Evolutionary conservation across 2,329 filamentous ascomycete genomes (phyloP).

Genomic region (Myriosclerotinia curreyana): DNA sequence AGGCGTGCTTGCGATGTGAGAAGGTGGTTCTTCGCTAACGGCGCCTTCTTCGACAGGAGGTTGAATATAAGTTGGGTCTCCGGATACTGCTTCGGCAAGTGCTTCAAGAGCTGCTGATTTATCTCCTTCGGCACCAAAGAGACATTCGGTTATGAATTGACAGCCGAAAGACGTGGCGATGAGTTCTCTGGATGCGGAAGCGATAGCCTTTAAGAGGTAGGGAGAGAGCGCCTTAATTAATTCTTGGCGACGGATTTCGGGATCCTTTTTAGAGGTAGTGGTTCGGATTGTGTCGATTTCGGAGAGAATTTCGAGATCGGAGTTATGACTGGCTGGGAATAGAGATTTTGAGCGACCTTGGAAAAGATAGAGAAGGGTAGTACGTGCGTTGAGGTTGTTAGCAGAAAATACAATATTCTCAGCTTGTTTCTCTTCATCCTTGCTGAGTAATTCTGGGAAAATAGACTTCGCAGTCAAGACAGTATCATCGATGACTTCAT

Average conservation of each 20-base stretch:
- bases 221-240: constrained; percentile 72
- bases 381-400: constrained; percentile 63
- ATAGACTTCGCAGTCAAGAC: constrained; percentile 82
- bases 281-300: constrained; percentile 77
- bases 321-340: constrained; percentile 59
- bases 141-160: constrained; percentile 78
- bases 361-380: constrained; percentile 77
- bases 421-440: constrained; percentile 59
- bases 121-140: constrained; percentile 73
- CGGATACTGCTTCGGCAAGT: constrained; percentile 60
- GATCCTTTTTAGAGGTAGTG: constrained; percentile 89
- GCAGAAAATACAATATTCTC: constrained; percentile 63
- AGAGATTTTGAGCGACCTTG: constrained; percentile 61
- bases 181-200: constrained; percentile 63
- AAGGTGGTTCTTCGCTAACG: constrained; percentile 23
- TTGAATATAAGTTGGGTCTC: constrained; percentile 46
- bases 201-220: constrained; percentile 70
- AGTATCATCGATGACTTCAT: constrained; percentile 93
- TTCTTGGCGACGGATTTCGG: constrained; percentile 70
- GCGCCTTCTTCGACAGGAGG: constrained; percentile 42
- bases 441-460: constrained; percentile 79
- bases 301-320: constrained; percentile 67
- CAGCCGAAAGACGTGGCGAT: constrained; percentile 76
- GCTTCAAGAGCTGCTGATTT: constrained; percentile 72
- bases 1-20: constrained; percentile 59